Evolutionary conservation across 2,329 filamentous ascomycete species (phyloP).

Genomic region (Plectosphaerella plurivora): DNA sequence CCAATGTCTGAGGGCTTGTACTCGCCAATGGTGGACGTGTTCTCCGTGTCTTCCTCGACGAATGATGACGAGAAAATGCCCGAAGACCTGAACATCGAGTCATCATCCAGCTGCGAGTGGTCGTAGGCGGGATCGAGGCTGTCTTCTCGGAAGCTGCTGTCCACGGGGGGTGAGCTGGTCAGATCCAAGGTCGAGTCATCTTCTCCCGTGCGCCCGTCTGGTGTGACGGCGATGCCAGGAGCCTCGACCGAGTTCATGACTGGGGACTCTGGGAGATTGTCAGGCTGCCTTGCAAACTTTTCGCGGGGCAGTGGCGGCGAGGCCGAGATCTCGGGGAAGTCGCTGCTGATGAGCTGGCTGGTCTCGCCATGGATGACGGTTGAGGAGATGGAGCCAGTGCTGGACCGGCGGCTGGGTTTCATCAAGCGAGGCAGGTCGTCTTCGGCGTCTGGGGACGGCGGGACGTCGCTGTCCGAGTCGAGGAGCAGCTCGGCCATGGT

Average conservation of each 20-base stretch:
- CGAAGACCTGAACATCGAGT: constrained; percentile 33
- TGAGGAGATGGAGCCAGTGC: constrained; percentile 30
- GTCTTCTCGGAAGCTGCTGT: constrained; percentile 3
- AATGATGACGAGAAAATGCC: constrained; percentile 39
- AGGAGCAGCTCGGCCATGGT: constrained; percentile 4
- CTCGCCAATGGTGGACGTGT: constrained; percentile 26
- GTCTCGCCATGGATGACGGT: constrained; percentile 30
- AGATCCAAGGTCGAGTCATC: background rate
- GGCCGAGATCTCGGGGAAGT: constrained; percentile 36
- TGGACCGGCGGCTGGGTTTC: constrained; percentile 21
- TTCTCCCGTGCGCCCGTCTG: background rate
- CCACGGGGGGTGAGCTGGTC: constrained; percentile 38
- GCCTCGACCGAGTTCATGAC: background rate
- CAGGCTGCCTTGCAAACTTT: constrained; percentile 4
- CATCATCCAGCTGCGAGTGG: constrained; percentile 7
- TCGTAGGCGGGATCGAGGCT: constrained; percentile 9
- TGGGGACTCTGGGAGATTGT: background rate
- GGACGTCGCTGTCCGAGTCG: constrained; percentile 1
- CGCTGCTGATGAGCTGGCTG: constrained; percentile 37
- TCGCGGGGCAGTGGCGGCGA: constrained; percentile 36
- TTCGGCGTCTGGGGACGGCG: constrained; percentile 18
- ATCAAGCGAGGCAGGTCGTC: constrained; percentile 30
- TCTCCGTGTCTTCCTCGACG: constrained; percentile 43
- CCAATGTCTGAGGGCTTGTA: constrained; percentile 30
- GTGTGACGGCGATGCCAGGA: background rate